phyloP scores from a whole-genome alignment of 768 basidiomycete genomes.

The Phylloporus sp. region DNA sequence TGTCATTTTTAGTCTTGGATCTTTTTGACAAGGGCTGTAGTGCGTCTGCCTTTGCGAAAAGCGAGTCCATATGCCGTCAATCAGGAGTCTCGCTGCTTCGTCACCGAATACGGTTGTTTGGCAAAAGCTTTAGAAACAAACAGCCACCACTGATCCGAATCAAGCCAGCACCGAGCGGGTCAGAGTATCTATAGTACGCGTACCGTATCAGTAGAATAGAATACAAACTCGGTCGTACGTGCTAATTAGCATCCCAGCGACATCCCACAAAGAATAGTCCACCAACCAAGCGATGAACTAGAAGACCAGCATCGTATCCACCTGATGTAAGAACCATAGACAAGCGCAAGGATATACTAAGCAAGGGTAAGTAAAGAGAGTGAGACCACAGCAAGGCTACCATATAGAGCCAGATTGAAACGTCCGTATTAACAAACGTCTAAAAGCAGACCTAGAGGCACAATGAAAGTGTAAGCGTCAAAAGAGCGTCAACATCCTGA shows the following conservation, averaged over 20 bases:
- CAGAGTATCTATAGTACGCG: too few species aligned
- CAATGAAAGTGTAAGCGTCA: background rate
- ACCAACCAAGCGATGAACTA: background rate
- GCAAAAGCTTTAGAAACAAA: background rate
- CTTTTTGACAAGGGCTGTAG: slow-evolving; percentile 47
- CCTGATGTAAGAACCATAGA: background rate
- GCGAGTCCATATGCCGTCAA: slow-evolving; percentile 51
- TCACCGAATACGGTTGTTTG: background rate
- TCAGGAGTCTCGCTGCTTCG: too few species aligned
- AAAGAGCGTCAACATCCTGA: slow-evolving; percentile 8
- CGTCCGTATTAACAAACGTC: slow-evolving; percentile 6
- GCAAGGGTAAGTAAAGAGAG: background rate
- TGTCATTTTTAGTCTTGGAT: slow-evolving; percentile 30
- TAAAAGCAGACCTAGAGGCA: background rate
- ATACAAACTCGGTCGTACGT: background rate
- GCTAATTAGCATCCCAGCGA: background rate
- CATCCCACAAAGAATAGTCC: background rate
- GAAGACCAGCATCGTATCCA: background rate
- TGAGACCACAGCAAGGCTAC: slow-evolving; percentile 6
- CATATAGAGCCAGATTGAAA: background rate
- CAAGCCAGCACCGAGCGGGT: too few species aligned
- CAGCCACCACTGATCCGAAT: background rate
- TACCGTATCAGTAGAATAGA: background rate
- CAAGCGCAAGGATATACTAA: background rate
- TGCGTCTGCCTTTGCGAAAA: slow-evolving; percentile 68